A percentile compares a stretch with the other conserved stretches of the same genome.
phyloP scores from a whole-genome alignment of 2,329 filamentous ascomycete genomes.

The Colletotrichum simmondsii region DNA sequence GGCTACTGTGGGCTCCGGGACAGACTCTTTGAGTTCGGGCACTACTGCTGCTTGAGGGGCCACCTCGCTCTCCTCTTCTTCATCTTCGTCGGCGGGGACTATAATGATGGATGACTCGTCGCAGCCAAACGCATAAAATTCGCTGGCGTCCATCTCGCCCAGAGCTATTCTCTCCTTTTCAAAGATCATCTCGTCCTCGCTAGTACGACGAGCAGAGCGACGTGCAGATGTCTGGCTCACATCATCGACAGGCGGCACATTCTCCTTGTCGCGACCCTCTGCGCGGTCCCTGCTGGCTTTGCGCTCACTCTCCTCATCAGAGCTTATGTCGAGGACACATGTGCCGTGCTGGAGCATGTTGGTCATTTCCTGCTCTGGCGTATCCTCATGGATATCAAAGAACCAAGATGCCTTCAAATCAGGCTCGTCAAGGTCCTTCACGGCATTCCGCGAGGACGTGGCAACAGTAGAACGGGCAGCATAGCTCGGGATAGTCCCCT shows the following conservation, averaged over 20 bases:
- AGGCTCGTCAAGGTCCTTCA: slow-evolving; percentile 50
- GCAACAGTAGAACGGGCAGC: slow-evolving; percentile 51
- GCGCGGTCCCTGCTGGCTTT: slow-evolving; percentile 62
- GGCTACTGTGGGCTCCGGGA: slow-evolving; percentile 40
- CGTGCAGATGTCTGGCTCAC: slow-evolving; percentile 65
- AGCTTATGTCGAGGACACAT: slow-evolving; percentile 86
- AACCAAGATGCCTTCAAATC: slow-evolving; percentile 78
- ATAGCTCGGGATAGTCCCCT: slow-evolving; percentile 77
- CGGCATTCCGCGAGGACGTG: slow-evolving; percentile 38
- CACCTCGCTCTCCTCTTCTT: slow-evolving; percentile 43
- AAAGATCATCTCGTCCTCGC: slow-evolving; percentile 65
- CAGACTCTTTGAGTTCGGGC: slow-evolving; percentile 39
- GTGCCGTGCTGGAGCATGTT: slow-evolving; percentile 94
- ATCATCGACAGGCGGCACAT: slow-evolving; percentile 80
- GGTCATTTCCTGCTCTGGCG: slow-evolving; percentile 87
- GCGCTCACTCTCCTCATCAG: slow-evolving; percentile 80
- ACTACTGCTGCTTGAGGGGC: slow-evolving; percentile 1
- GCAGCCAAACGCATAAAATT: slow-evolving; percentile 75
- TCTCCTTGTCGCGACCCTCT: slow-evolving; percentile 87
- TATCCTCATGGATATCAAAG: slow-evolving; percentile 96
- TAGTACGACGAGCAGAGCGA: slow-evolving; percentile 44
- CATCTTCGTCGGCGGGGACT: slow-evolving; percentile 69
- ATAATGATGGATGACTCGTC: slow-evolving; percentile 71
- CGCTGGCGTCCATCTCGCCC: slow-evolving; percentile 72
- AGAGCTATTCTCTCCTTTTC: slow-evolving; percentile 74